Base-by-base conservation (phyloP, 371 early-diverging fungal genomes). In the Mucor velutinosus region DNA sequence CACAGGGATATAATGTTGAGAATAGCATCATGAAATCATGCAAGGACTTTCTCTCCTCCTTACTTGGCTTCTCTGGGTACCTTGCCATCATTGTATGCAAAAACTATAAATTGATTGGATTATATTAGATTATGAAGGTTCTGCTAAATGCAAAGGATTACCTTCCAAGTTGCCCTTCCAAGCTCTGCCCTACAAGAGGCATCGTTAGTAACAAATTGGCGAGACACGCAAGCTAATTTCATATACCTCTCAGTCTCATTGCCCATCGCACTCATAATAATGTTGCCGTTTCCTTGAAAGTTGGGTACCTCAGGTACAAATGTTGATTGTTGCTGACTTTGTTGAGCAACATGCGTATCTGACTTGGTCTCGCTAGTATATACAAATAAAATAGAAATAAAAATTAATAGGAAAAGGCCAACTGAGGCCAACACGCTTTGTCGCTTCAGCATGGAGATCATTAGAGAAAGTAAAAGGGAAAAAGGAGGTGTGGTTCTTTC, bases 51-150 rank as follows among this genome's bases (percentile, higher is more conserved):
- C 93, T 83, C 75, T 98, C 94, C 41, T 92, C 89, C n/a, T 63
- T 55, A 0, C 89, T 91, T 1, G 99, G 99, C 12, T 90, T 79
- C 39, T 88, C 79, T 4, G 99, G 99, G 79, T 93, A 99, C 71
- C 95, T 81, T 19, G 95, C 90, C 59, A 95, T 94, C 94, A 99
- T 97, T 14, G 97, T 97, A 80, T 99, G 99, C n/a, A 99, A 75
- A 19, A 98, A 79, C 74, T 93, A 30, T 10, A 45, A n/a, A 30
- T 6, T 27, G 21, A 17, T 32, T 27, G 5, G 27, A 4, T 37
- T 11, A 23, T n/a, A 53, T 12, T 1, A 58, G 23, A 49, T 45
- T 37, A 35, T 35, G 4, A 10, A 35, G 1, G 7, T 35, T 35
- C 1, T 10, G 10, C 35, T 35, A 35, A 8, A 10, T 4, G 35